Evolutionary conservation across 1,284 basidiomycete species (phyloP).

Genomic region (Phylloboletellus chloephorus): DNA sequence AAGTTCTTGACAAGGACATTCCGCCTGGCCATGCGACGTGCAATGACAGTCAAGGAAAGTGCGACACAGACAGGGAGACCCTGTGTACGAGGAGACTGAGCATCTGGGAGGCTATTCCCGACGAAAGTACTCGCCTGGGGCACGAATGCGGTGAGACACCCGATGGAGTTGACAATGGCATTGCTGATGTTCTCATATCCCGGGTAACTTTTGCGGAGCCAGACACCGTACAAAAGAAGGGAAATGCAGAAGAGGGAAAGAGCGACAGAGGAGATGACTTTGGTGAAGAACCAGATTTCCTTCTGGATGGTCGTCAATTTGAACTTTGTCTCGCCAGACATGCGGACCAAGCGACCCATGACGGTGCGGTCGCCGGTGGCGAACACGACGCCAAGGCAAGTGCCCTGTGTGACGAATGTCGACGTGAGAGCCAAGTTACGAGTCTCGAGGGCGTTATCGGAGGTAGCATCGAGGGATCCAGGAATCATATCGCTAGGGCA

Average conservation of each 20-base stretch:
- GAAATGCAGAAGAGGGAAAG: slow-evolving; percentile 38
- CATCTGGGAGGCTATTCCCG: not conserved
- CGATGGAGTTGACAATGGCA: slow-evolving; percentile 45
- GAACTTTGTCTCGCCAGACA: slow-evolving; percentile 46
- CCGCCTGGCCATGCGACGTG: slow-evolving; percentile 46
- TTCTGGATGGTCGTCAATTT: slow-evolving; percentile 45
- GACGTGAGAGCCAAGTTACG: slow-evolving; percentile 56
- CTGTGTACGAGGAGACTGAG: slow-evolving; percentile 5
- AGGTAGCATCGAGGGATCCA: slow-evolving; percentile 45
- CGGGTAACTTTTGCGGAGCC: slow-evolving; percentile 37
- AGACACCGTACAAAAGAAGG: slow-evolving; percentile 42
- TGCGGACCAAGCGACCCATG: slow-evolving; percentile 57
- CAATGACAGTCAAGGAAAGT: slow-evolving; percentile 47
- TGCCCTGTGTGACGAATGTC: slow-evolving; percentile 51
- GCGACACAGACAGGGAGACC: slow-evolving; percentile 50
- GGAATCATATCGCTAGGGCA: slow-evolving; percentile 43
- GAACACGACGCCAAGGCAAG: slow-evolving; percentile 53
- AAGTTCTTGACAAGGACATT: slow-evolving; percentile 56
- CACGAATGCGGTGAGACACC: slow-evolving; percentile 46
- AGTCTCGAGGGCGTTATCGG: slow-evolving; percentile 56
- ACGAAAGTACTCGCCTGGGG: slow-evolving; percentile 35
- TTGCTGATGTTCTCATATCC: slow-evolving; percentile 36
- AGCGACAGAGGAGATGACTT: slow-evolving; percentile 41
- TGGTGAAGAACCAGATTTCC: slow-evolving; percentile 47
- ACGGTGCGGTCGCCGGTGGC: slow-evolving; percentile 55